Conservation (phyloP, 352 stramenopile species). For the Thraustotheca clavata region DNA sequence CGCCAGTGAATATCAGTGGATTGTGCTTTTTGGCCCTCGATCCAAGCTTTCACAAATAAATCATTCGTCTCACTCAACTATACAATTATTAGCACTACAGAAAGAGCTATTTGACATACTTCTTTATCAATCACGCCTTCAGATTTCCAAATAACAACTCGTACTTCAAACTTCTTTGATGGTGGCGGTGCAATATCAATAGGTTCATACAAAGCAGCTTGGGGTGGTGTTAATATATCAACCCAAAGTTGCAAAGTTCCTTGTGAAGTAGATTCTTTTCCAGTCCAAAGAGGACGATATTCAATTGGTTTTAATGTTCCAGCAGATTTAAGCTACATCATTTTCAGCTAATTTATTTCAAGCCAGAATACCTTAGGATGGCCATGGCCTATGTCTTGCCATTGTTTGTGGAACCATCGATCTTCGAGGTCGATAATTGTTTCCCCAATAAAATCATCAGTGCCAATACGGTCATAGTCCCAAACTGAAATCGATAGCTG, state of each 20-base stretch:
- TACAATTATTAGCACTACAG: background rate
- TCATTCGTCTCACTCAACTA: conserved; percentile 80
- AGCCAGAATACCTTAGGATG: conserved; percentile 24
- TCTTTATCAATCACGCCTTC: conserved; percentile 71
- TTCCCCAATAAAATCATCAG: conserved; percentile 83
- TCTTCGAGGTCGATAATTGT: conserved; percentile 91
- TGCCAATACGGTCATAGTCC: conserved; percentile 58
- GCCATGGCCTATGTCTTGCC: conserved; percentile 48
- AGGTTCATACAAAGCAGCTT: conserved; percentile 52
- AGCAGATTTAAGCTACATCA: conserved; percentile 17
- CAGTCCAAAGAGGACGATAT: conserved; percentile 75
- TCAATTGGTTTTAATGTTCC: conserved; percentile 79
- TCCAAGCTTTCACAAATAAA: conserved; percentile 88
- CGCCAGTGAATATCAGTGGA: conserved; percentile 89
- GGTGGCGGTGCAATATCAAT: conserved; percentile 58
- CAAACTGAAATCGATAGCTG: conserved; percentile 74
- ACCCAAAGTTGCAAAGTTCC: conserved; percentile 77
- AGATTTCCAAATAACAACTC: conserved; percentile 84
- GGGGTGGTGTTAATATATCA: conserved; percentile 77
- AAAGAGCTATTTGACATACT: background rate
- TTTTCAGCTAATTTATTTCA: background rate
- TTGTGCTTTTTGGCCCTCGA: conserved; percentile 54
- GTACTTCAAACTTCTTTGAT: conserved; percentile 74
- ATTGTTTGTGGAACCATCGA: conserved; percentile 86
- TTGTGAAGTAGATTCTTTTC: conserved; percentile 57